Evolutionary conservation across 192 early-diverging fungal species (phyloP), one percentile per base, ranked within the genome.

Genomic region (Obelidium mucronatum): DNA sequence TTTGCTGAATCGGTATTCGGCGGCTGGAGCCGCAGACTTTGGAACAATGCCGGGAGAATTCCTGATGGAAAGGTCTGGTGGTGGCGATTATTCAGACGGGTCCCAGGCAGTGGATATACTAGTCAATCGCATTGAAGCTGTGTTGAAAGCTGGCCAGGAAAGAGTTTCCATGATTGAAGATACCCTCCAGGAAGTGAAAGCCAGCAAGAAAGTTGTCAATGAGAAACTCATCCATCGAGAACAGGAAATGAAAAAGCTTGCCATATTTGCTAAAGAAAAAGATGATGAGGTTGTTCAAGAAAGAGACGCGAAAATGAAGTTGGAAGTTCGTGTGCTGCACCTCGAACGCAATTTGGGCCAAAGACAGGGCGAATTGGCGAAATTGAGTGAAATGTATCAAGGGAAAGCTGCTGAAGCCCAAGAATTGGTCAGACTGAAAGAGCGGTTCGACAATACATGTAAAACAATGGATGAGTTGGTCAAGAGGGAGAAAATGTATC

Each of bases 401-500:
- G 51, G 62, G 40, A 60, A 79, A 58, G 44, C 58, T 4, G 34
- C 24, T 22, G 85, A 82, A 42, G 40, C 63, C 5, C 68, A 75
- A 36, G 85, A 84, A 33, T 55, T 78, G 30, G 22, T 28, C 5
- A 39, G 53, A 6, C 13, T 82, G 26, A 67, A 73, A 31, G 33
- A 56, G 2, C 51, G 40, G 58, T 53, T 80, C 28, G 52, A 65
- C 5, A 83, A 84, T 31, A 42, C 73, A 13, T 34, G 67, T 36
- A 48, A 61, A 30, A 80, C 85, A 13, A 1, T 78, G 13, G 79
- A 81, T 15, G 66, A 78, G 28, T 53, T 84, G 26, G 17, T 34
- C n/a, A 24, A 65, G 42, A 67, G 82, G 17, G 81, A 85, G 51
- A 76, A 83, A 64, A 71, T 81, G 76, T 78, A 78, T 37, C 34